Evolutionary conservation across 2,329 filamentous ascomycete genomes (phyloP), one percentile per base, ranked within the genome.

Genomic region (Phaeomoniella chlamydospora): DNA sequence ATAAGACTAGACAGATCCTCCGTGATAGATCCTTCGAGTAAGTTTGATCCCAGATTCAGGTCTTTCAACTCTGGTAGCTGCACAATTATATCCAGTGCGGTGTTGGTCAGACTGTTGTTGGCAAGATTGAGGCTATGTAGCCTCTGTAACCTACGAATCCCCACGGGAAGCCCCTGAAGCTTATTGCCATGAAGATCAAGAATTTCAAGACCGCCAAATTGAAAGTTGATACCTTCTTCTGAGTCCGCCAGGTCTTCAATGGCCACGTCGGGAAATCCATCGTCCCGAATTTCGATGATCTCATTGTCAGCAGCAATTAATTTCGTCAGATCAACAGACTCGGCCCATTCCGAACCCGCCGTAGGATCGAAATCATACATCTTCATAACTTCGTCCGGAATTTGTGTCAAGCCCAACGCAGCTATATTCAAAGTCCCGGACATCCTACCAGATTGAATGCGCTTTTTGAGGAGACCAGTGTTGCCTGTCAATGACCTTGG

Each of bases 221-320:
- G 80, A 45, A 78, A 79, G 1, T 75, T 80, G 29, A 81, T 70
- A n/a, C 80, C 76, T 13, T 80, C 73, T 18, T 76, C 69, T 5
- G 72, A 67, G 29, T 74, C 54, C 13, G 71, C 64, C 29, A 69
- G 58, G 6, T 67, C 62, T 1, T 71, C 66, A 22, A 56, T 47
- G 3, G 67, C 64, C 14, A 68, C 57, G 46, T 94, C 86, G 0
- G 88, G 87, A 46, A 96, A 94, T 13, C 86, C 64, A 2, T 65
- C 61, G 13, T 90, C 82, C 2, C 75, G 71, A 19, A 96, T 65
- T 18, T 66, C 64, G 48, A 83, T 75, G 33, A 98, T 57, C 49
- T 94, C 83, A 49, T 98, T 96, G 50, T 94, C 86, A 5, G 88
- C 86, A 4, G 82, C 86, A 43, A 90, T 74, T 34, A 96, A 76